A percentile compares a stretch with the other conserved stretches of the same genome.
Conservation (phyloP, 2,329 filamentous ascomycete genomes). For the Colletotrichum lupini region DNA sequence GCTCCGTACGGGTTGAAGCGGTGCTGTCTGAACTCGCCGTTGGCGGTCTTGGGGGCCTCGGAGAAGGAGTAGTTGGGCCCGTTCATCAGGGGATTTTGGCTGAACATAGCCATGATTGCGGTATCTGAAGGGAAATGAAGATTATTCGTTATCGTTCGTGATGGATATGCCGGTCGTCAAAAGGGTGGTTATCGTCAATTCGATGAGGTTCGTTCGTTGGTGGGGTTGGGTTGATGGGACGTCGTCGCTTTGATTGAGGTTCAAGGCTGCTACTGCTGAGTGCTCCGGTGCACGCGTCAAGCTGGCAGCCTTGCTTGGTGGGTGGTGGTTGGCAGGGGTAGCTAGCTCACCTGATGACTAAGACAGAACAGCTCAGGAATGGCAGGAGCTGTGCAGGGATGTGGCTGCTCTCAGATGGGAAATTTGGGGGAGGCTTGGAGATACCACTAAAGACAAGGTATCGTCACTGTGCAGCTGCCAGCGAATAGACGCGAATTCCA, state of each 20-base stretch:
- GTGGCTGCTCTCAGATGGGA: conserved; percentile 22
- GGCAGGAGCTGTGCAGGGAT: conserved; percentile 26
- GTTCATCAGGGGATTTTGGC: conserved; percentile 76
- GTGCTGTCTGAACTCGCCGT: conserved; percentile 75
- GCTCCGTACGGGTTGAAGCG: conserved; percentile 87
- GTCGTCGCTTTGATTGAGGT: conserved; percentile 25
- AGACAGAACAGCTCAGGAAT: conserved; percentile 41
- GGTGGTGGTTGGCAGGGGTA: conserved; percentile 43
- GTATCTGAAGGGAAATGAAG: conserved; percentile 13
- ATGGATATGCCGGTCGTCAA: not conserved
- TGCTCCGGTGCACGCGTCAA: conserved; percentile 50
- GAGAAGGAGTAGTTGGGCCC: conserved; percentile 77
- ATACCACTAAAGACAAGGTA: not conserved
- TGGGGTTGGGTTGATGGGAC: conserved; percentile 10
- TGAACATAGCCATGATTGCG: conserved; percentile 72
- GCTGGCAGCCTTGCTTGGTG: conserved; percentile 62
- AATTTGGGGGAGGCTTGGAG: conserved; percentile 6
- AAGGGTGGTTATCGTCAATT: conserved; percentile 8
- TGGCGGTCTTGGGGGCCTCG: conserved; percentile 65
- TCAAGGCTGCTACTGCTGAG: conserved; percentile 38
- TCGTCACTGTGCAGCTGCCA: conserved; percentile 32
- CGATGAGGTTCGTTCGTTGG: conserved; percentile 34
- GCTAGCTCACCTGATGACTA: conserved; percentile 52
- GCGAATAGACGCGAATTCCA: not conserved
- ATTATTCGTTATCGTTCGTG: not conserved